A percentile compares a stretch with the other conserved stretches of the same genome.
These are phyloP conservation scores for Phytopythium delawarense DNA, from an alignment of 352 stramenopile species.

Conservation along the genomic window DNA sequence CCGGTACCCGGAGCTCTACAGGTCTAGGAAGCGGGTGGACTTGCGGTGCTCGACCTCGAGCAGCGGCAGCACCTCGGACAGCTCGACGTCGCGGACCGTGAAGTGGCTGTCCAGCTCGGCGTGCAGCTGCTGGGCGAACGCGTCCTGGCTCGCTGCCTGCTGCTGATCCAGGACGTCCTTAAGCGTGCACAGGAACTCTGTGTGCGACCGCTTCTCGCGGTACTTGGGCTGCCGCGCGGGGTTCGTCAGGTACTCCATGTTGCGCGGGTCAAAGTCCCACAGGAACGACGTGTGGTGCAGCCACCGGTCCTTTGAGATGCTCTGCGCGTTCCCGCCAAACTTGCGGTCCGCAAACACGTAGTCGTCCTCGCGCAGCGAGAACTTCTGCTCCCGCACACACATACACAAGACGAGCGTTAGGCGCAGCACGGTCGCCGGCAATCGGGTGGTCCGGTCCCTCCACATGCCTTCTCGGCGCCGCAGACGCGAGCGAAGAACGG, in stretches of 20 bases:
- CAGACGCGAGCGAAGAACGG: conserved; percentile 72
- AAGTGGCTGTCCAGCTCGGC: conserved; percentile 56
- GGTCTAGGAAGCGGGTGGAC: conserved; percentile 54
- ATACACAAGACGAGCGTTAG: not conserved
- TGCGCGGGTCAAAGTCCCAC: conserved; percentile 91
- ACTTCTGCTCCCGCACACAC: conserved; percentile 37
- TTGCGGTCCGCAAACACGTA: conserved; percentile 95
- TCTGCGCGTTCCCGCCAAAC: conserved; percentile 97
- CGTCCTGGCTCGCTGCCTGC: conserved; percentile 28
- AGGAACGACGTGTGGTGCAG: conserved; percentile 98
- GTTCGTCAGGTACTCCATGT: conserved; percentile 95
- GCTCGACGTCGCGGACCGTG: conserved; percentile 41
- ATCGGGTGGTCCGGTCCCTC: not conserved
- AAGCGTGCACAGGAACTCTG: conserved; percentile 92
- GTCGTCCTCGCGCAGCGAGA: conserved; percentile 93
- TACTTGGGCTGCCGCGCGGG: conserved; percentile 94
- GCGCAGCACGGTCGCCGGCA: not conserved
- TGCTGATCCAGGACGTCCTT: conserved; percentile 62
- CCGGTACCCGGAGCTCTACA: conserved; percentile 17
- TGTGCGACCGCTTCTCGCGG: conserved; percentile 88
- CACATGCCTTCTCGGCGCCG: conserved; percentile 18
- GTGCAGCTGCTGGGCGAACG: conserved; percentile 41
- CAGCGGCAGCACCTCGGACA: conserved; percentile 43
- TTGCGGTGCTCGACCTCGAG: conserved; percentile 58
- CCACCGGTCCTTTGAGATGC: conserved; percentile 92